These are phyloP conservation scores for Ampelocalamus luodianensis DNA, from an alignment of 176 grass and related monocot genomes.

Conservation along the genomic window DNA sequence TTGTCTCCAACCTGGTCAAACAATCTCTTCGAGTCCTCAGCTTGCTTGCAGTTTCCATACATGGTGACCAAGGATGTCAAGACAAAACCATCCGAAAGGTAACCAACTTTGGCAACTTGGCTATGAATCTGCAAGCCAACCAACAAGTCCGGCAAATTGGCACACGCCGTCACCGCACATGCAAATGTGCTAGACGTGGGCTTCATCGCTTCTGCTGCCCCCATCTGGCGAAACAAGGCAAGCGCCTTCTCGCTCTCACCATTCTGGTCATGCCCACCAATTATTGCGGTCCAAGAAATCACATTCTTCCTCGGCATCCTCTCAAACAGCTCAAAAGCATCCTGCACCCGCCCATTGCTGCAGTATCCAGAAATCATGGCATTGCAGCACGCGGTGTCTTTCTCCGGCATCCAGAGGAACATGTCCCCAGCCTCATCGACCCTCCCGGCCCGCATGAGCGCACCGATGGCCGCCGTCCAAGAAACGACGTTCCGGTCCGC, in stretches of 20 bases:
- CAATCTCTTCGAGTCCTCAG: constrained; percentile 48
- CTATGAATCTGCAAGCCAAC: constrained; percentile 55
- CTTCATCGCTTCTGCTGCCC: constrained; percentile 32
- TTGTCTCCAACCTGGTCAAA: constrained; percentile 48
- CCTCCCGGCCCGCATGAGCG: constrained; percentile 44
- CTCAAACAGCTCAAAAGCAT: constrained; percentile 36
- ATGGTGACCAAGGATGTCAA: constrained; percentile 56
- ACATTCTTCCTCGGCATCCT: constrained; percentile 45
- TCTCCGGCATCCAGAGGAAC: constrained; percentile 44
- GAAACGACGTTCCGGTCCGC: constrained; percentile 51
- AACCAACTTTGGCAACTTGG: constrained; percentile 45
- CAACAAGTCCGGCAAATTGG: constrained; percentile 41
- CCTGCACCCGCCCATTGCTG: not conserved
- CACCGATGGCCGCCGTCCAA: constrained; percentile 57
- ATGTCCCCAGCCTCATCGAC: constrained; percentile 38
- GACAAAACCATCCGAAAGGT: constrained; percentile 52
- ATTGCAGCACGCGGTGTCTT: constrained; percentile 41
- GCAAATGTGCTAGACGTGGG: constrained; percentile 55
- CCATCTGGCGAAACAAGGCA: constrained; percentile 51
- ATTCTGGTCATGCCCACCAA: constrained; percentile 61
- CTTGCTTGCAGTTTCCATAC: constrained; percentile 60
- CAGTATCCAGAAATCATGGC: constrained; percentile 41
- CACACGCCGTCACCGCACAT: constrained; percentile 58
- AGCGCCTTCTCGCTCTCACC: constrained; percentile 42
- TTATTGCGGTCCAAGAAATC: constrained; percentile 61